Evolutionary conservation across 768 basidiomycete genomes (phyloP).

Genomic region (Leccinum ochraceum): DNA sequence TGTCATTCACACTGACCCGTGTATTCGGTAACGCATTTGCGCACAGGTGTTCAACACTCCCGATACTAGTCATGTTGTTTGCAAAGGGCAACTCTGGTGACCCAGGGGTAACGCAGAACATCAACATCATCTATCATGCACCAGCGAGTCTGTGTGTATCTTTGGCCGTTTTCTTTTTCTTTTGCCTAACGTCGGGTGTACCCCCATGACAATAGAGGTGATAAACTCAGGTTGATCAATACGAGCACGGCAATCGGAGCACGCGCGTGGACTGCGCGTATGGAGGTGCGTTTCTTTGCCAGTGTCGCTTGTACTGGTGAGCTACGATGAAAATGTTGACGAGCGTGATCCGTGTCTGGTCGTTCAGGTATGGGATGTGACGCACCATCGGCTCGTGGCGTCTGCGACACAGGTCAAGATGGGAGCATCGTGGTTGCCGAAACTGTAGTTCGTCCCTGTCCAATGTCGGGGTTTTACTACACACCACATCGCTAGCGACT

Average conservation of each 20-base stretch:
- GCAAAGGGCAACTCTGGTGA: conserved; percentile 29
- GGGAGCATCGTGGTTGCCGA: conserved; percentile 21
- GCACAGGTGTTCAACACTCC: conserved; percentile 42
- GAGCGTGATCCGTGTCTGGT: background rate
- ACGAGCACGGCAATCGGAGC: conserved; percentile 37
- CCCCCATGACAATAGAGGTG: conserved; percentile 35
- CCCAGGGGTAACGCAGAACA: conserved; percentile 44
- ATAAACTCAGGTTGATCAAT: conserved; percentile 43
- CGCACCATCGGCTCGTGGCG: conserved; percentile 42
- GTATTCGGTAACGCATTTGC: too few relatives aligned
- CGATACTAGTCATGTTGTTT: conserved; percentile 38
- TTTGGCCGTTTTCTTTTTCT: background rate
- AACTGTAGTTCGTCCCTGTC: conserved; percentile 11
- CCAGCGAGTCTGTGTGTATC: conserved; percentile 39
- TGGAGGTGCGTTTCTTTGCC: conserved; percentile 35
- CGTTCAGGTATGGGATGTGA: conserved; percentile 43
- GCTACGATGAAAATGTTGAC: background rate
- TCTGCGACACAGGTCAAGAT: conserved; percentile 46
- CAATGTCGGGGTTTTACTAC: too few relatives aligned
- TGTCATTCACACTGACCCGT: too few relatives aligned
- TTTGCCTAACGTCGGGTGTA: background rate
- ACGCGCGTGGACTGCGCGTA: conserved; percentile 34
- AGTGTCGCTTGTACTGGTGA: background rate
- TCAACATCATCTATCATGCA: conserved; percentile 47
- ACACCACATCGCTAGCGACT: too few relatives aligned